Evolutionary conservation across 2,329 filamentous ascomycete species (phyloP), one percentile per base, ranked within the genome.

Genomic region (Epichloe uncinata): DNA sequence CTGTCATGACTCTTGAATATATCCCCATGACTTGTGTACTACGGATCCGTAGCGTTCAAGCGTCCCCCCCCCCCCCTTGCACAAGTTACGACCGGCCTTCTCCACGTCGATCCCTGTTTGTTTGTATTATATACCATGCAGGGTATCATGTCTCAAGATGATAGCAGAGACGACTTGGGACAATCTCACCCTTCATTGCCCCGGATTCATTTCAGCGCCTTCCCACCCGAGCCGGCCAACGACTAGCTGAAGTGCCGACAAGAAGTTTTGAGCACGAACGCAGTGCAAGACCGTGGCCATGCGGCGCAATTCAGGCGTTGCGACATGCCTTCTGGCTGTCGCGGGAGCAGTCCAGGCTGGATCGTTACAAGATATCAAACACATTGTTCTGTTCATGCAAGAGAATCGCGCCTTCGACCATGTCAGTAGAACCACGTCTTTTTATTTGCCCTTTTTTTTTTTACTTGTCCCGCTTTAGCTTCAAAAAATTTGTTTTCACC

Each of bases 351-450:
- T 52, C 4, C 51, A 53, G 3, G 69, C 65, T 5, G 66, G 64
- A 2, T 71, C 70, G 7, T 61, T 75, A 34, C 66, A 65, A 26
- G 73, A 77, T 50, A 72, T 78, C 52, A 70, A 78, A 49, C 75
- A 78, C 68, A 74, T 78, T 36, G 68, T 78, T n/a, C 68, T 78
- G 36, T 75, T 78, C 56, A 78, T 78, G 75, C 73, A 77, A 56
- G 73, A 65, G 50, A 65, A 65, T 46, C 54, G 63, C 13, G 62
- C 63, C 1, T 60, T 65, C 43, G 61, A 63, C 49, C 63, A 64
- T 34, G 62, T 63, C 44, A 49, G 61, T 54, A n/a, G 12, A 36
- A 18, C 22, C 11, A 33, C 20, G 2, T 36, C 4, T 15, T 8
- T 1, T 9, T 38, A 33, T 22, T 12, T 15, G n/a, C 2, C 18